Evolutionary conservation across 2,329 filamentous ascomycete genomes (phyloP), one percentile per base, ranked within the genome.

Genomic region (Xylaria arbuscula): DNA sequence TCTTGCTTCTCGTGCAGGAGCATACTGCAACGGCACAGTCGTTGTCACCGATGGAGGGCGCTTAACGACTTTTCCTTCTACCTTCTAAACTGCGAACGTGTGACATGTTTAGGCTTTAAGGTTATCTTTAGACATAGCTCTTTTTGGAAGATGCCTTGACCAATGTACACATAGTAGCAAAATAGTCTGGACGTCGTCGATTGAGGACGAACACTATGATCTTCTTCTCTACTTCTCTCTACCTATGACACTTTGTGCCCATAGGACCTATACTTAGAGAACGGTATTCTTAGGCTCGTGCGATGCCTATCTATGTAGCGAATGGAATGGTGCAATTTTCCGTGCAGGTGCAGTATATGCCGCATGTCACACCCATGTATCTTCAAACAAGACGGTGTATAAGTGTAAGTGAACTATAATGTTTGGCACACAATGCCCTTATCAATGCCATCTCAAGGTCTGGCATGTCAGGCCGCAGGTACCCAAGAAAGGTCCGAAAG

Each of bases 11-110:
- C 81, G 85, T 69, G 89, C 89, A 2, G 90, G 90, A 0, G 87
- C 86, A 3, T 92, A 90, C 76, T 81, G 87, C 72, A 92, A 92
- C 77, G 90, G 90, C 2, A 85, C 85, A 67, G 83, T 89, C 17
- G 79, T 91, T 55, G 79, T 91, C 8, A 82, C 87, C 0, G 90
- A 92, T 76, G 90, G 90, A 57, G 90, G 89, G 1, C 82, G 89
- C 66, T 75, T 92, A 57, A 82, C 82, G 34, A 84, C 81, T 17
- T 82, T 89, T 70, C 87, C 88, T 34, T 83, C 84, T 15, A 84
- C 84, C 2, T 89, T 86, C 74, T 89, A 78, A 64, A 15, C 10
- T 8, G 28, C 48, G 22, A 24, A n/a, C n/a, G 59, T 47, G 40
- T 48, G 1, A 22, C 28, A 34, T 7, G 0, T 15, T 19, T 45